Percentiles rank a stretch among this genome's conserved stretches.
Evolutionary conservation across 148 eudicot species (phyloP).

Genomic region (Chenopodium formosanum): DNA sequence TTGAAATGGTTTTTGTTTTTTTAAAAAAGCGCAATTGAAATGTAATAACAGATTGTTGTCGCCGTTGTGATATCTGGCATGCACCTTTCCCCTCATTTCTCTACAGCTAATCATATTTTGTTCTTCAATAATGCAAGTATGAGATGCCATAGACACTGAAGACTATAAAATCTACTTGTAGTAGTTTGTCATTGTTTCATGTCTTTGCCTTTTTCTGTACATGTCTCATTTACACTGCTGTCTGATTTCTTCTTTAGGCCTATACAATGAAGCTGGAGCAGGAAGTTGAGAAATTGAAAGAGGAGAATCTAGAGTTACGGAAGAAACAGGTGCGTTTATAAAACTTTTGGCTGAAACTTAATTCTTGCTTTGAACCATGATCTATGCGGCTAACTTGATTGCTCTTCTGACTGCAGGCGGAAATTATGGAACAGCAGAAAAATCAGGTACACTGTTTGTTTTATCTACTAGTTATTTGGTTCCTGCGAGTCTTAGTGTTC

Average conservation of each 20-base stretch:
- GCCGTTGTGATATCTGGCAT: no score
- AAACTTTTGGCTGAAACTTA: not conserved
- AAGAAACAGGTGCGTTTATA: conserved; percentile 58
- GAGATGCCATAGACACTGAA: no score
- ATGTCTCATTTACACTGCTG: not conserved
- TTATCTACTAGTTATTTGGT: not conserved
- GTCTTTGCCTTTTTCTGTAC: not conserved
- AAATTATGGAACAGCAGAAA: conserved; percentile 78
- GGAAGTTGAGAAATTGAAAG: conserved; percentile 78
- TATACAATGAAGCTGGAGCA: conserved; percentile 86
- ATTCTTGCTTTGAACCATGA: not conserved
- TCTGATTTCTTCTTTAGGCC: conserved; percentile 41
- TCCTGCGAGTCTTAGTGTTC: not conserved
- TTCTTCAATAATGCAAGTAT: no score
- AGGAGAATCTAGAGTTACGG: conserved; percentile 60
- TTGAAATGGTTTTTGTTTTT: no score
- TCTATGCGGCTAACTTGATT: conserved; percentile 10
- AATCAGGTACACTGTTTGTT: conserved; percentile 53
- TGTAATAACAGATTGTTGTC: no score
- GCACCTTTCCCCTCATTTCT: no score
- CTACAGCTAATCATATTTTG: no score
- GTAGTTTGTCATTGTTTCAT: not conserved
- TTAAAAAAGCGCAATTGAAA: no score
- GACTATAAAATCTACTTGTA: no score
- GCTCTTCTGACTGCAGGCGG: conserved; percentile 51